Conservation (phyloP, 352 stramenopile genomes). For the Sclerospora graminicola region DNA sequence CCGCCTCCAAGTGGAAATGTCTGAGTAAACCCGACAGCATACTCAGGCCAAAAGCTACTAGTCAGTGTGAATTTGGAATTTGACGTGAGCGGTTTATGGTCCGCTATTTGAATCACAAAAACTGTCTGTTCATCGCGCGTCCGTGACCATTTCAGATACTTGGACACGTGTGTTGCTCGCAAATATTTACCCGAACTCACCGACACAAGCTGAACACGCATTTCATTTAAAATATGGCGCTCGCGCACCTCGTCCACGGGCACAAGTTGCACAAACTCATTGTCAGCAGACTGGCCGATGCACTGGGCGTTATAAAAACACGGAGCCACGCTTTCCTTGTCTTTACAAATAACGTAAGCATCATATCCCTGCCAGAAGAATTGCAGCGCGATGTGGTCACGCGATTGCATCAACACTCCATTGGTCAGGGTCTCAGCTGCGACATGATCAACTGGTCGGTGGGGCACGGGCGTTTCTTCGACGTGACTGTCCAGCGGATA, state of each 20-base stretch:
- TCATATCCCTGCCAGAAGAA: conserved; percentile 66
- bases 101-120: conserved; percentile 45
- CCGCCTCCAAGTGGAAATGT: conserved; percentile 36
- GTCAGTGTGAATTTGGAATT: conserved; percentile 49
- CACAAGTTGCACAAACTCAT: conserved; percentile 47
- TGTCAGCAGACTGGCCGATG: conserved; percentile 18
- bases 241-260: conserved; percentile 39
- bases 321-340: conserved; percentile 38
- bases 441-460: not conserved
- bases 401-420: conserved; percentile 27
- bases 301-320: conserved; percentile 54
- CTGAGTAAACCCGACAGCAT: conserved; percentile 44
- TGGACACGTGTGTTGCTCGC: conserved; percentile 47
- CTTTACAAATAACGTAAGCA: conserved; percentile 38
- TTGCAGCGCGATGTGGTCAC: conserved; percentile 42
- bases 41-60: conserved; percentile 45
- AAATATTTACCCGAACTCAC: conserved; percentile 41
- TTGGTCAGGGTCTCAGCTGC: conserved; percentile 13
- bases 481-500: conserved; percentile 12
- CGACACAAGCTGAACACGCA: conserved; percentile 51
- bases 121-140: conserved; percentile 48
- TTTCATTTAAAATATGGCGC: conserved; percentile 47
- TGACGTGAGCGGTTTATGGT: conserved; percentile 36
- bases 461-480: conserved; percentile 1
- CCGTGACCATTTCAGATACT: conserved; percentile 56